Base-by-base conservation (phyloP, 164 flowering plant species). In the Hamamelis virginiana region DNA sequence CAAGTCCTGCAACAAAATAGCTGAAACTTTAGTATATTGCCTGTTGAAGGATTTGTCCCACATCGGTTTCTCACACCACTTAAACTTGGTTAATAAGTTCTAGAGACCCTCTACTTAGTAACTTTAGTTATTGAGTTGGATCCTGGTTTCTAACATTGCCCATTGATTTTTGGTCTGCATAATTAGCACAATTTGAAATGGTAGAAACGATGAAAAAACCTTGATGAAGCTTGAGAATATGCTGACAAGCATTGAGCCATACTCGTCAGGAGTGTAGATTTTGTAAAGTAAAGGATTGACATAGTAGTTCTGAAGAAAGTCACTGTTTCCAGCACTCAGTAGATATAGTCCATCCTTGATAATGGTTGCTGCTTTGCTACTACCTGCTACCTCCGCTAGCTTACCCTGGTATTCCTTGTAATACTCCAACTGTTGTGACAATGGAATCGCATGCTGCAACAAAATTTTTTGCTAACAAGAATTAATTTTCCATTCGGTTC, bases 251-350 rank as follows among this genome's bases (percentile, higher is more conserved):
- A 74, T 59, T 5, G 87, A 72, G 3, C 85, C 78, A 70, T 83
- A 95, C 75, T 89, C 80, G 23, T 90, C 97, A 18, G 88, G 81
- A 50, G 95, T 82, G 78, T 85, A 87, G 64, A 71, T 71, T 70
- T 86, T 86, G 89, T 91, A 78, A n/a, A 92, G 69, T 9, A 72
- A 65, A 69, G 98, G 99, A 67, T 95, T 87, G 73, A 90, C 67
- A 71, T 91, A 95, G 74, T 95, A 95, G 66, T 92, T 95, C 72
- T 95, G 97, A 1, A 90, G 45, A 58, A 85, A 93, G 65, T 95
- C 99, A 44, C 97, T 80, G 63, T 77, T 86, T 0, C 99, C 98
- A 18, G 83, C 82, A 59, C 97, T 75, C 44, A 86, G 41, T 6
- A 95, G 0, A 69, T 91, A 95, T 0, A 95, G 23, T 0, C 97